Evolutionary conservation across 2,329 filamentous ascomycete species (phyloP).

Genomic region (Diaporthe eres): DNA sequence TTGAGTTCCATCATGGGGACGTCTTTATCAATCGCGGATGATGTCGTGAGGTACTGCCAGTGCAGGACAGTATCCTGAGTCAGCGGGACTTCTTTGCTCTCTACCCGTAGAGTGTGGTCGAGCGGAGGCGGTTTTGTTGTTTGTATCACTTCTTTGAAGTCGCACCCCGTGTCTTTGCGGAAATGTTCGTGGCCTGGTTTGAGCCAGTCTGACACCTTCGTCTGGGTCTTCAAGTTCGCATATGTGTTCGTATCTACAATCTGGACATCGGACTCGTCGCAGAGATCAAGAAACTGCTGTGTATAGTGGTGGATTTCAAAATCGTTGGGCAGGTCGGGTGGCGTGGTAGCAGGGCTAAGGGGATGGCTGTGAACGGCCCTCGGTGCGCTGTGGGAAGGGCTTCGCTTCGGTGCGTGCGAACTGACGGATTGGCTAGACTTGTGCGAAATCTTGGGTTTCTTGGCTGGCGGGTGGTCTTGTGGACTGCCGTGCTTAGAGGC

Average conservation of each 20-base stretch:
- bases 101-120: slow-evolving; percentile 63
- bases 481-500: slow-evolving; percentile 63
- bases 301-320: slow-evolving; percentile 79
- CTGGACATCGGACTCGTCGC: slow-evolving; percentile 72
- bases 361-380: slow-evolving; percentile 71
- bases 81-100: slow-evolving; percentile 62
- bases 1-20: slow-evolving; percentile 79
- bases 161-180: slow-evolving; percentile 75
- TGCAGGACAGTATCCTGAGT: slow-evolving; percentile 70
- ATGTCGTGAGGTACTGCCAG: slow-evolving; percentile 76
- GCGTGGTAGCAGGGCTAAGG: slow-evolving; percentile 83
- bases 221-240: slow-evolving; percentile 80
- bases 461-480: slow-evolving; percentile 71
- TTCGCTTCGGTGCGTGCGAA: slow-evolving; percentile 76
- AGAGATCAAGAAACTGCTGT: slow-evolving; percentile 80
- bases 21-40: slow-evolving; percentile 68
- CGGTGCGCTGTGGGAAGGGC: slow-evolving; percentile 75
- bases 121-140: slow-evolving; percentile 47
- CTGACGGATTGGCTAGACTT: slow-evolving; percentile 82
- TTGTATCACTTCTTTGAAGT: slow-evolving; percentile 78
- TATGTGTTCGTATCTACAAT: slow-evolving; percentile 82
- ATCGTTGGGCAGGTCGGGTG: slow-evolving; percentile 75
- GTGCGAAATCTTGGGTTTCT: slow-evolving; percentile 87
- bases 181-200: slow-evolving; percentile 77
- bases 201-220: slow-evolving; percentile 83